These are phyloP conservation scores for Trametes punicea DNA, from an alignment of 768 basidiomycete species.

Conservation along the genomic window DNA sequence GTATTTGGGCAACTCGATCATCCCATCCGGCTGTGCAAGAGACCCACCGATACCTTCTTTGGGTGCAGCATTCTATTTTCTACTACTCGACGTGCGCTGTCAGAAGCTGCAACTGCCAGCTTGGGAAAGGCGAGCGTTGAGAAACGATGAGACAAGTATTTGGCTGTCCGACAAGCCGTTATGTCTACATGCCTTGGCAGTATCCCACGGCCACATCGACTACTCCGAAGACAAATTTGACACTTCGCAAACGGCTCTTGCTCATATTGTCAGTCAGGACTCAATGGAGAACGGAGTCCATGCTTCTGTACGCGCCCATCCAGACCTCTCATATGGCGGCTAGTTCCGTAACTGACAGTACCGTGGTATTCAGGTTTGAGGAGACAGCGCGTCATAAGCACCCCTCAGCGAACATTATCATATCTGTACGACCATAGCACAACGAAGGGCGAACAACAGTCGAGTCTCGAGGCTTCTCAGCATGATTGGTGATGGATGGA, in stretches of 20 bases:
- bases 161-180: slow-evolving; percentile 35
- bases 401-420: background rate
- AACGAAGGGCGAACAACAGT: too few species aligned
- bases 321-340: slow-evolving; percentile 37
- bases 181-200: slow-evolving; percentile 29
- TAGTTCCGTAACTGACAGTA: slow-evolving; percentile 48
- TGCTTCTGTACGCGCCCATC: slow-evolving; percentile 46
- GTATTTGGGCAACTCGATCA: slow-evolving; percentile 55
- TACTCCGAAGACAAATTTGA: slow-evolving; percentile 41
- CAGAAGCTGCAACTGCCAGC: too few species aligned
- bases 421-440: background rate
- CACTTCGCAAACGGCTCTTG: background rate
- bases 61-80: slow-evolving; percentile 40
- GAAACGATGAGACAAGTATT: too few species aligned
- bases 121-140: too few species aligned
- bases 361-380: slow-evolving; percentile 33
- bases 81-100: too few species aligned
- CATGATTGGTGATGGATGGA: too few species aligned
- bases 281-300: slow-evolving; percentile 39
- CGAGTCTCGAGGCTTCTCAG: too few species aligned
- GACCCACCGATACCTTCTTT: slow-evolving; percentile 45
- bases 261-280: too few species aligned
- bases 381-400: too few species aligned
- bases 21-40: slow-evolving; percentile 42
- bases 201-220: slow-evolving; percentile 50